Evolutionary conservation across 2,329 filamentous ascomycete genomes (phyloP), one percentile per base, ranked within the genome.

Genomic region (Aspergillus brunneoviolaceus): DNA sequence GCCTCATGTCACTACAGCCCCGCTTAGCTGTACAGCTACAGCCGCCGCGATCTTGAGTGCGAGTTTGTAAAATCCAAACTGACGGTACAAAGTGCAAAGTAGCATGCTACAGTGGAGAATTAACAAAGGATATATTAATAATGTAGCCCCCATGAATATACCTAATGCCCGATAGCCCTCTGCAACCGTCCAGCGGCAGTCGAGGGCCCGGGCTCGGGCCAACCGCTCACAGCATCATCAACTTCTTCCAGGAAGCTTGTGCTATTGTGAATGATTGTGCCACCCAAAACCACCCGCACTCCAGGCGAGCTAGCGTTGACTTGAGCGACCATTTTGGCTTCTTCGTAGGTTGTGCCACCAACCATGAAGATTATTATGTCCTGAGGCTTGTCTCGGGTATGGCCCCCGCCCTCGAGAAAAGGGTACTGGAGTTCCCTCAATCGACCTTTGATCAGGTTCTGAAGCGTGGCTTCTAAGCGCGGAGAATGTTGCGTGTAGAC

Each of bases 401-500:
- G 87, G 2, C 90, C 90, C 16, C 90, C 89, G 6, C 91, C 92
- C 67, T 98, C 95, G 5, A 98, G 85, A 72, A 98, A 99, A 0
- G 95, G 96, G 72, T 96, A 98, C 63, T 95, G 87, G 65, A 92
- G 86, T 70, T 96, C 91, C 69, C 87, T 89, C 60, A 99, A 78
- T 31, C 90, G 87, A 0, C 95, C 96, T 73, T 96, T 97, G 79
- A 98, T 93, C 55, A 99, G 81, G 68, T 94, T 94, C 72, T 97
- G 94, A 19, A 99, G 79, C 0, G 92, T 98, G 25, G 85, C 85
- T 74, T 97, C 93, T 16, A 99, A 77, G 23, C 92, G 84, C 0
- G 96, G 92, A 5, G 92, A 96, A 75, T 99, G 95, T 74, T 99
- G 96, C 0, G 95, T 99, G 75, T 99, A 99, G 29, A 99, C 95